Percentiles rank a stretch among this genome's conserved stretches.
These are phyloP conservation scores for Mycotypha africana DNA, from an alignment of 371 early-diverging fungal genomes.

Conservation along the genomic window DNA sequence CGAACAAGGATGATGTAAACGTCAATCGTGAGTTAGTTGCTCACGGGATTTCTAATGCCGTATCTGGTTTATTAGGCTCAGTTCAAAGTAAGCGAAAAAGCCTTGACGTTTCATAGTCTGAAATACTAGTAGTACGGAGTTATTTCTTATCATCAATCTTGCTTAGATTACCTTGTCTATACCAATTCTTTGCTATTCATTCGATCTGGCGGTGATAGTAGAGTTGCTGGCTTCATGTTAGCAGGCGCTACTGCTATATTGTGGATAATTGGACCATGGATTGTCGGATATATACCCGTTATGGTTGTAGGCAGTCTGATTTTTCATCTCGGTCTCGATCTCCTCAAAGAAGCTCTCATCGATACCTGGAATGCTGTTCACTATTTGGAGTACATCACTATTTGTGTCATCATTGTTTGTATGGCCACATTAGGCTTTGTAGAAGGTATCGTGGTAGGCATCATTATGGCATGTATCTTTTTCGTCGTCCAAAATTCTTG, in stretches of 20 bases:
- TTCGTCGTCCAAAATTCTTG: constrained; percentile 87
- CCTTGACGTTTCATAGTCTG: no score
- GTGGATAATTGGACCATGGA: constrained; percentile 81
- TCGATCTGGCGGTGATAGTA: constrained; percentile 85
- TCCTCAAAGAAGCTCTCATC: constrained; percentile 82
- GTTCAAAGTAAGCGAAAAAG: constrained; percentile 78
- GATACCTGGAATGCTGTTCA: constrained; percentile 87
- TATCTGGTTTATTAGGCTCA: constrained; percentile 73
- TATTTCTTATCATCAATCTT: no score
- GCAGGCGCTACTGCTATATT: constrained; percentile 70
- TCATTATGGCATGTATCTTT: constrained; percentile 89
- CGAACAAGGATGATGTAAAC: constrained; percentile 79
- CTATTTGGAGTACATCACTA: constrained; percentile 84
- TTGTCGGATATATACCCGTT: constrained; percentile 89
- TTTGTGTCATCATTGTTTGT: constrained; percentile 72
- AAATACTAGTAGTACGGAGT: no score
- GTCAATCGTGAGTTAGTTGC: constrained; percentile 92
- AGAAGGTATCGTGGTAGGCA: constrained; percentile 91
- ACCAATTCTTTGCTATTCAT: constrained; percentile 90
- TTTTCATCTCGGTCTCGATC: constrained; percentile 91
- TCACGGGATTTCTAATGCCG: constrained; percentile 87
- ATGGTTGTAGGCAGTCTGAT: constrained; percentile 91
- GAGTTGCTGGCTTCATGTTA: constrained; percentile 83
- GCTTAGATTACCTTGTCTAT: constrained; percentile 79
- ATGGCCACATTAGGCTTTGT: constrained; percentile 92